Evolutionary conservation across 108 stramenopile genomes (phyloP).

Genomic region (Epithemia pelagica): DNA sequence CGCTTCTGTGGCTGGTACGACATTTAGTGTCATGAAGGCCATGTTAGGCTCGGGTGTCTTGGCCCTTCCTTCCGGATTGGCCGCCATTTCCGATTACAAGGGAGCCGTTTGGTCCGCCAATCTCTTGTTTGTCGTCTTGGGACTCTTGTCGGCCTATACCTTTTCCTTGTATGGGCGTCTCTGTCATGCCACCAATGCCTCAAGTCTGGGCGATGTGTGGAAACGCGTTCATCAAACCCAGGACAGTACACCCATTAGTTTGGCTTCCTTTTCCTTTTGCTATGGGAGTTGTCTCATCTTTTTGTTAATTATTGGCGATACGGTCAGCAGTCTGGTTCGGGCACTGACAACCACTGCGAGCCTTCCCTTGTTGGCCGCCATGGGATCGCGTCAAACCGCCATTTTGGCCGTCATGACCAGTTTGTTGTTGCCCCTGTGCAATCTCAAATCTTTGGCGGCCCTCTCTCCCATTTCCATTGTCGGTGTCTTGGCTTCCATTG

Average conservation of each 20-base stretch:
- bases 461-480: slow-evolving; percentile 63
- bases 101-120: slow-evolving; percentile 51
- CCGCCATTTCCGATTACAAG: slow-evolving; percentile 50
- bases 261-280: slow-evolving; percentile 60
- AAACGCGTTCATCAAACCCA: slow-evolving; percentile 48
- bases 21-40: slow-evolving; percentile 89
- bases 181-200: slow-evolving; percentile 22
- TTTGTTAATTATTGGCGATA: slow-evolving; percentile 81
- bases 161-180: slow-evolving; percentile 73
- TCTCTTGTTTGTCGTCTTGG: slow-evolving; percentile 52
- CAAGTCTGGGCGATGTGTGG: slow-evolving; percentile 83
- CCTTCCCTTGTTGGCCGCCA: slow-evolving; percentile 21
- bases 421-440: slow-evolving; percentile 60
- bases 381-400: slow-evolving; percentile 29
- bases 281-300: slow-evolving; percentile 76
- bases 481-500: slow-evolving; percentile 54
- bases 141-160: slow-evolving; percentile 79
- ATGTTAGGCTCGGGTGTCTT: slow-evolving; percentile 83
- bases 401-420: slow-evolving; percentile 46
- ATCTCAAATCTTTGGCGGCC: slow-evolving; percentile 49
- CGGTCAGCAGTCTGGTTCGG: slow-evolving; percentile 35
- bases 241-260: slow-evolving; percentile 61
- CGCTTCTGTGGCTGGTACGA: slow-evolving; percentile 31
- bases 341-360: slow-evolving; percentile 20
- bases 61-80: slow-evolving; percentile 71